A percentile compares a stretch with the other conserved stretches of the same genome.
Conservation (phyloP, 225 moss, liverwort and hornwort genomes). For the Climacium dendroides region DNA sequence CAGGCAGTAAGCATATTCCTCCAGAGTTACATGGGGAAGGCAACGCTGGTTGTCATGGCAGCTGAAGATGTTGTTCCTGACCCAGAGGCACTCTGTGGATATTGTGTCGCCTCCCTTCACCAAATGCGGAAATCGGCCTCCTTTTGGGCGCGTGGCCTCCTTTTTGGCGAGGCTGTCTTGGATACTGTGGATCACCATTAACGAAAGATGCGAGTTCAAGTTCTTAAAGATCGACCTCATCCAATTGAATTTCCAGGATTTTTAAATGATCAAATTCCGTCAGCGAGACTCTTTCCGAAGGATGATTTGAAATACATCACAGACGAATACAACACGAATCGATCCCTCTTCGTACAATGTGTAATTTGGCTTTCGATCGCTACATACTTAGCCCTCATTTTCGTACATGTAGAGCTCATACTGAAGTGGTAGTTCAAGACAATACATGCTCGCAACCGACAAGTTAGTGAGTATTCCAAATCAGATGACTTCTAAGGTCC, state of each 20-base stretch:
- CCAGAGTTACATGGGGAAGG: constrained; percentile 60
- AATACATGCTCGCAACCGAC: neutral
- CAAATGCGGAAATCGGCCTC: constrained; percentile 37
- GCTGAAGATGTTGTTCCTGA: constrained; percentile 50
- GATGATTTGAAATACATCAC: neutral
- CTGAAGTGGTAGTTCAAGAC: neutral
- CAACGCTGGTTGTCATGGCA: constrained; percentile 41
- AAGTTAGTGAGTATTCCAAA: neutral
- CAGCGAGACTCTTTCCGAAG: neutral
- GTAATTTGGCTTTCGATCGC: neutral
- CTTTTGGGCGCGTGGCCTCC: neutral
- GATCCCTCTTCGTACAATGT: neutral
- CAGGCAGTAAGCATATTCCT: constrained; percentile 59
- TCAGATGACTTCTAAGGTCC: neutral
- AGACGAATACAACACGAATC: neutral
- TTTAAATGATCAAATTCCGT: neutral
- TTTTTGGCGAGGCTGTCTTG: neutral
- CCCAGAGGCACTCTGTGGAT: constrained; percentile 46
- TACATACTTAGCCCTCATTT: neutral
- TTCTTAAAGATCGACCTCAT: neutral
- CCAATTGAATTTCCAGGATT: neutral
- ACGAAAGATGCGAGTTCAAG: neutral
- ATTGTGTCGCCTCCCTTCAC: constrained; percentile 43
- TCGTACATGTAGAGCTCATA: neutral
- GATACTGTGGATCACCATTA: neutral